A percentile compares a stretch with the other conserved stretches of the same genome.
phyloP scores from a whole-genome alignment of 495 filamentous ascomycete genomes.

The Aspergillus steynii region DNA sequence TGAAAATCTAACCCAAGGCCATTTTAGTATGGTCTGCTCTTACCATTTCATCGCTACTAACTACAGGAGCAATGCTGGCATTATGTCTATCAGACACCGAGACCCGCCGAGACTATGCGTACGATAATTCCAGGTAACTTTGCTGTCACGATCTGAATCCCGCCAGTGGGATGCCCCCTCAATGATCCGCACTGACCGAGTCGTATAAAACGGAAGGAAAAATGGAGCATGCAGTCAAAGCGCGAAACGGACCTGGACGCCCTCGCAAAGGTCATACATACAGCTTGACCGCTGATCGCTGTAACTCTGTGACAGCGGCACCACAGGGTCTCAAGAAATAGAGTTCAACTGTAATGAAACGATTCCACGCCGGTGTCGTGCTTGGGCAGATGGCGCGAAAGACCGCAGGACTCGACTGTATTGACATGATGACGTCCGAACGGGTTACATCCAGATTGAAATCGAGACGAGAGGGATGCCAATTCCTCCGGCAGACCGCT shows the following conservation, averaged over 20 bases:
- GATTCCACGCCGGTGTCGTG: not conserved
- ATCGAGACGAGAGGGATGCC: not conserved
- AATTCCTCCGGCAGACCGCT: not conserved
- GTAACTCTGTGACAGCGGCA: not conserved
- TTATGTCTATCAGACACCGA: not conserved
- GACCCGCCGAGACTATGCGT: not conserved
- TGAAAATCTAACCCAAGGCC: not conserved
- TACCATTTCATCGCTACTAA: not conserved
- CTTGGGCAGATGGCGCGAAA: not conserved
- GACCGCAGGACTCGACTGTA: not conserved
- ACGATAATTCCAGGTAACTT: constrained; percentile 5
- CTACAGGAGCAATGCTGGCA: not conserved
- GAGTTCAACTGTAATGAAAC: constrained; percentile 7
- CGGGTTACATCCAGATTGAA: not conserved
- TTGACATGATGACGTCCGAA: not conserved
- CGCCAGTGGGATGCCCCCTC: constrained; percentile 22
- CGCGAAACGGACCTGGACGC: not conserved
- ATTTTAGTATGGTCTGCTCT: not conserved
- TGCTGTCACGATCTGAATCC: constrained; percentile 3
- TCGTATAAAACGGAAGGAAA: not conserved
- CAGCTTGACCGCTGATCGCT: constrained; percentile 12
- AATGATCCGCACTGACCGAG: not conserved
- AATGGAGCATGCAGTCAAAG: not conserved
- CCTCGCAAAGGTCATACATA: not conserved
- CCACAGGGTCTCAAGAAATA: constrained; percentile 3